These are phyloP conservation scores for Strobilomyces dryophilus DNA, from an alignment of 768 basidiomycete genomes.

Conservation along the genomic window DNA sequence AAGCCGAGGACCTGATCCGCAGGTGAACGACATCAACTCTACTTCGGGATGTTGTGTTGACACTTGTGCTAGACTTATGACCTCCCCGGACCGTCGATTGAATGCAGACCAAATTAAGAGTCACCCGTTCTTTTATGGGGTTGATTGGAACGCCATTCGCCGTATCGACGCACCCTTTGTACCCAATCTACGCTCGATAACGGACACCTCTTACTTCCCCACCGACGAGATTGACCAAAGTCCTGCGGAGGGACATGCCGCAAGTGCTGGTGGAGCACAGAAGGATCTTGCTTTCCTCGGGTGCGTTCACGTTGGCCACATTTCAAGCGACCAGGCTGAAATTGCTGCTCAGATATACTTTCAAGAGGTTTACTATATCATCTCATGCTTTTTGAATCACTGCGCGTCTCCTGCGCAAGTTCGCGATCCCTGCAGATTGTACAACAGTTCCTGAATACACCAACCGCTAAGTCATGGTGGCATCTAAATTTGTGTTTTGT, in stretches of 20 bases:
- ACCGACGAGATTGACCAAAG: constrained; percentile 88
- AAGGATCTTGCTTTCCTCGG: constrained; percentile 68
- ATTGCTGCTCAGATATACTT: constrained; percentile 55
- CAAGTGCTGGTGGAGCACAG: constrained; percentile 38
- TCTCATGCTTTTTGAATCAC: constrained; percentile 46
- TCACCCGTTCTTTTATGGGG: constrained; percentile 93
- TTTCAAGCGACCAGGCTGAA: neutral
- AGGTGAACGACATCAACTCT: constrained; percentile 43
- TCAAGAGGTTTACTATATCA: constrained; percentile 70
- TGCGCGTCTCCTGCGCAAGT: neutral
- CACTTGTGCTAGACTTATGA: constrained; percentile 59
- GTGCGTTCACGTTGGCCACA: constrained; percentile 30
- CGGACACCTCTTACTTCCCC: constrained; percentile 98
- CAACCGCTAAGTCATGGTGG: too few species aligned
- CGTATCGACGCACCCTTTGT: constrained; percentile 93
- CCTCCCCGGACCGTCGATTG: constrained; percentile 74
- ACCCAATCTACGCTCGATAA: constrained; percentile 89
- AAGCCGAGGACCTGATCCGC: constrained; percentile 86
- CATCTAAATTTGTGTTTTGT: too few species aligned
- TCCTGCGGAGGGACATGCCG: constrained; percentile 41
- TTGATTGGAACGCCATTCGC: constrained; percentile 87
- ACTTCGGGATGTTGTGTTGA: constrained; percentile 1
- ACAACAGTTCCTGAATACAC: neutral
- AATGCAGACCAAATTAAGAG: constrained; percentile 83
- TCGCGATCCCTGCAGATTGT: neutral